Conservation (phyloP, 371 early-diverging fungal genomes). For the Entomophthora muscae region DNA sequence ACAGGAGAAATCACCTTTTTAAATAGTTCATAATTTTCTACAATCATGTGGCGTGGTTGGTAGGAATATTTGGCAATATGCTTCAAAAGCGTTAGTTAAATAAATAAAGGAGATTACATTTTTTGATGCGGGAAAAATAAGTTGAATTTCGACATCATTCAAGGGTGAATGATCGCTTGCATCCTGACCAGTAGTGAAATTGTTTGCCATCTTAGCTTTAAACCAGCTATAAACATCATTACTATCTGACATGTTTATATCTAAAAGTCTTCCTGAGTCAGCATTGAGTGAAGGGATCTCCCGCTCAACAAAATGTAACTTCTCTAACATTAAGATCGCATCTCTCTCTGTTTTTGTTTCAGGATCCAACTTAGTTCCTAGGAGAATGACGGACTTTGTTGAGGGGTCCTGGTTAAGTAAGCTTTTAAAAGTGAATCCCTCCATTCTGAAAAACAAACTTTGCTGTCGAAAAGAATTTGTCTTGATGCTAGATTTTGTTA, state of each 20-base stretch:
- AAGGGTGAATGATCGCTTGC: neutral
- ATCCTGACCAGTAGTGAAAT: neutral
- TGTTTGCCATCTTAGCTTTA: neutral
- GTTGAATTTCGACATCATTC: conserved; percentile 4
- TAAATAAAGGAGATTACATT: neutral
- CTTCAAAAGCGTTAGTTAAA: neutral
- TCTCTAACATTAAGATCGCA: conserved; percentile 1
- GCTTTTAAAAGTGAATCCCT: neutral
- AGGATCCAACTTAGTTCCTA: neutral
- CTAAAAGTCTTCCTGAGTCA: neutral
- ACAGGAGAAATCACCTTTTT: conserved; percentile 1
- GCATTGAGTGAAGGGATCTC: neutral
- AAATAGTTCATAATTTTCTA: conserved; percentile 1
- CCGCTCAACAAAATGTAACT: neutral
- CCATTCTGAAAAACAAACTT: too few species aligned
- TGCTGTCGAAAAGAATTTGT: too few species aligned
- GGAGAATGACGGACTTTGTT: neutral
- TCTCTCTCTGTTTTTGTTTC: neutral
- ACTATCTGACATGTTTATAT: neutral
- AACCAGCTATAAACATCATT: conserved; percentile 10
- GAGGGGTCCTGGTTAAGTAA: neutral
- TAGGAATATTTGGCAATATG: conserved; percentile 4
- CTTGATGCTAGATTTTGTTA: too few species aligned
- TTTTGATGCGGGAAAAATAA: conserved; percentile 7
- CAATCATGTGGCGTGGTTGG: neutral